A percentile compares a stretch with the other conserved stretches of the same genome.
These are phyloP conservation scores for Microcyclospora tardicrescens DNA, from an alignment of 2,329 filamentous ascomycete genomes.

Conservation along the genomic window DNA sequence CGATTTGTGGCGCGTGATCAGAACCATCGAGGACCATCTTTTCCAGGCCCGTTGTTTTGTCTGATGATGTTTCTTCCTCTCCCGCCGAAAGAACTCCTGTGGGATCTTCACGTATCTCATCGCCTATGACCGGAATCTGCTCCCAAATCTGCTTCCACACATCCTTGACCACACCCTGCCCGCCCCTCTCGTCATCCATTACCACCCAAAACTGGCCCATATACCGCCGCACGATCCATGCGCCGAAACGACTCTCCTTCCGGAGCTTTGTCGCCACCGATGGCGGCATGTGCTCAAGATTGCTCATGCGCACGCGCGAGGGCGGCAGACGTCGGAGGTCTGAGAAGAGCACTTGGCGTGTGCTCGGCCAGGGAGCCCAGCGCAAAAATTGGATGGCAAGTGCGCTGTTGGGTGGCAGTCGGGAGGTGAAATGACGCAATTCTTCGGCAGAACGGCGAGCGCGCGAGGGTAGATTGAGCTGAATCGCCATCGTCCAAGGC, in stretches of 20 bases:
- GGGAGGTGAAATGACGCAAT: conserved; percentile 40
- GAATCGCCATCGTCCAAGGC: conserved; percentile 61
- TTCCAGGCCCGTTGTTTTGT: too few species aligned
- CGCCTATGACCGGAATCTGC: conserved; percentile 11
- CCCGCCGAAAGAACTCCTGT: too few species aligned
- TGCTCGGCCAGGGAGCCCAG: conserved; percentile 26
- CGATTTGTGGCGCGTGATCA: too few species aligned
- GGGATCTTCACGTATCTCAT: too few species aligned
- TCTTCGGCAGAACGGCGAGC: conserved; percentile 48
- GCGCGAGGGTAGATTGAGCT: conserved; percentile 53
- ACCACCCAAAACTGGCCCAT: conserved; percentile 15
- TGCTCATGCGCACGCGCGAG: conserved; percentile 10
- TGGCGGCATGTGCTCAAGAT: conserved; percentile 19
- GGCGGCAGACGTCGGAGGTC: conserved; percentile 15
- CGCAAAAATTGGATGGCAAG: conserved; percentile 30
- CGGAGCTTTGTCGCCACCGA: conserved; percentile 19
- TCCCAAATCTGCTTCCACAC: conserved; percentile 20
- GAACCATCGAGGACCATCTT: too few species aligned
- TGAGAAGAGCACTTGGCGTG: conserved; percentile 12
- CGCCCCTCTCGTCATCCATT: conserved; percentile 6
- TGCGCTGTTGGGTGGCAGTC: conserved; percentile 30
- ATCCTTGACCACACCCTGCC: conserved; percentile 13
- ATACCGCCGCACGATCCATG: conserved; percentile 7
- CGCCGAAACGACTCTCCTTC: conserved; percentile 2
- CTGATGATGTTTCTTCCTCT: too few species aligned